Base-by-base conservation (phyloP, 2,329 filamentous ascomycete species). In the Pezicula rhizophila region DNA sequence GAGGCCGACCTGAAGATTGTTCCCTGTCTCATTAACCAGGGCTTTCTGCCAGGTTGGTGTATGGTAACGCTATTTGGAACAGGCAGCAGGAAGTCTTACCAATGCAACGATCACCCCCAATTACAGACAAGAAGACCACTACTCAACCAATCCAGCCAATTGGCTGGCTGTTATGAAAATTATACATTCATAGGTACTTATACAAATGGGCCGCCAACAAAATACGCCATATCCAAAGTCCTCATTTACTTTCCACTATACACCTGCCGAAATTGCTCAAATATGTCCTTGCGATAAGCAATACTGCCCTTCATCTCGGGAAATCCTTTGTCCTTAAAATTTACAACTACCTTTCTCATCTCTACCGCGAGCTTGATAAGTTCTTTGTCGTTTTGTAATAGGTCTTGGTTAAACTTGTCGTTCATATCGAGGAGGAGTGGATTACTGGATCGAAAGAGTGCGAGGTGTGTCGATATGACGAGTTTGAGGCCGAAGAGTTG, bases 251-350 rank as follows among this genome's bases (percentile, higher is more conserved):
- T 31, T 4, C 49, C 49, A 45, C 48, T 49, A 53, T 59, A 59
- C 5, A 57, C 51, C 44, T 48, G 52, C 20, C 57, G 42, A 42
- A 57, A 57, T 40, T 55, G 47, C 34, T 57, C 51, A 44, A 59
- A 59, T 42, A 57, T 54, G 31, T 53, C 54, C 45, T 55, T 59
- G 26, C 41, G 48, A 42, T 55, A 59, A 10, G 52, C 54, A 40
- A 59, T 56, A 50, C 57, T 59, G 7, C 57, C 57, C 37, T 57
- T 59, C 51, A 57, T 52, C 26, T 59, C 54, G n/a, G 53, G 49
- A 48, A 51, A 52, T 2, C 56, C 58, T 17, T 52, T 59, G 12
- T 56, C 50, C 10, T 53, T 52, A 15, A 62, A 60, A 5, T 15
- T 49, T 34, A 60, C 18, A 6, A 62, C 50, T 8, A 57, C 56